A percentile compares a stretch with the other conserved stretches of the same genome.
phyloP scores from a whole-genome alignment of 345 rosid genomes.

The Trapa bicornis region DNA sequence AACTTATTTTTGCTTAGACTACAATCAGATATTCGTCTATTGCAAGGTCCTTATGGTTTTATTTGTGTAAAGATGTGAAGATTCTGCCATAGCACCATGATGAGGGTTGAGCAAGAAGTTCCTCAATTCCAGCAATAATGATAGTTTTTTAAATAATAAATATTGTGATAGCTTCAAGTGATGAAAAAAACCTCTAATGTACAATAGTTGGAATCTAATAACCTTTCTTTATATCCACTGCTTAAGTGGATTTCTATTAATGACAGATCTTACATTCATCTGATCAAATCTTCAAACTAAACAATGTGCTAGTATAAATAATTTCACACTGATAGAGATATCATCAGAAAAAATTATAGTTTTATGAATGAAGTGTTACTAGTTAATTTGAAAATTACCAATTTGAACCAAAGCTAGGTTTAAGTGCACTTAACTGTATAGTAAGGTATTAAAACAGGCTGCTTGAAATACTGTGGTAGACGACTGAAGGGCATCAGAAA shows the following conservation, averaged over 20 bases:
- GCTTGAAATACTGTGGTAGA: neutral
- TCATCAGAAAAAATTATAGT: neutral
- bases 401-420: neutral
- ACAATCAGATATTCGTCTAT: neutral
- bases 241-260: neutral
- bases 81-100: too few species aligned
- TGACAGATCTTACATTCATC: neutral
- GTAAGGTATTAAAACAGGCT: neutral
- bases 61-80: too few species aligned
- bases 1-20: neutral
- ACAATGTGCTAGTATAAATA: neutral
- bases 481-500: neutral
- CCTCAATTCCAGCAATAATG: neutral
- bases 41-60: neutral
- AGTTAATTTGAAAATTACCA: neutral
- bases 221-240: neutral
- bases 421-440: neutral
- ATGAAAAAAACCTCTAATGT: neutral
- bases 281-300: neutral
- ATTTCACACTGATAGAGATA: neutral
- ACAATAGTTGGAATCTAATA: neutral
- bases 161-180: neutral
- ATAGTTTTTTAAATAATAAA: neutral
- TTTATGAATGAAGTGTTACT: neutral
- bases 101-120: too few species aligned